Base-by-base conservation (phyloP, 1,139 yeast species). In the Candida neerlandica region DNA sequence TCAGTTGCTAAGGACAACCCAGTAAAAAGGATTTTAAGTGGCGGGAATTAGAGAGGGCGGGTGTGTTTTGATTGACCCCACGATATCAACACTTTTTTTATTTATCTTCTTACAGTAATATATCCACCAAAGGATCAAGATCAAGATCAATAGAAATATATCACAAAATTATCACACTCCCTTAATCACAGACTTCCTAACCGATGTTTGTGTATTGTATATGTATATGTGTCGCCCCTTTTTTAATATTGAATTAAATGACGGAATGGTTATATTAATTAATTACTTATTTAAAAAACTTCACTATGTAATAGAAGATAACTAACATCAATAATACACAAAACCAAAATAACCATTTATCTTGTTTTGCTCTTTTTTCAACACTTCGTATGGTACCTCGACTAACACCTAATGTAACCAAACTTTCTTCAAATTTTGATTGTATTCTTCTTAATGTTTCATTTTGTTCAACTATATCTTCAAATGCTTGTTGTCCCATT, bases 341-440 rank as follows among this genome's bases (percentile, higher is more conserved):
- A 18, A 85, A 84, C 78, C 89, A 91, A 64, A 94, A 95, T 37
- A 94, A 73, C 79, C 91, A 81, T 65, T 91, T 91, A 66, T 94
- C 99, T 66, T 89, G 89, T 58, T 80, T 81, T n/a, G 96, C 95
- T 50, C 96, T 80, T 57, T 83, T 81, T 66, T 91, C 96, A 43
- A 94, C 87, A 53, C 81, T 78, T 50, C 89, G 74, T 44, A 94
- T 91, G 1, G 99, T 94, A 7, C 88, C 88, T 57, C 83, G 86
- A 44, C 96, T 88, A 2, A 94, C 87, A 2, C 98, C 98, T 54
- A 94, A 75, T 0, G 96, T 90, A 45, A 82, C 75, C 56, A 95
- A 82, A 33, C 90, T 81, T 48, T 83, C 80, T 49, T 84, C 82
- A 70, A 94, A 77, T 55, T 78, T 82, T 40, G 78, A 73, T 55